Conservation (phyloP, 2,329 filamentous ascomycete genomes). For the Penicillium sp. region DNA sequence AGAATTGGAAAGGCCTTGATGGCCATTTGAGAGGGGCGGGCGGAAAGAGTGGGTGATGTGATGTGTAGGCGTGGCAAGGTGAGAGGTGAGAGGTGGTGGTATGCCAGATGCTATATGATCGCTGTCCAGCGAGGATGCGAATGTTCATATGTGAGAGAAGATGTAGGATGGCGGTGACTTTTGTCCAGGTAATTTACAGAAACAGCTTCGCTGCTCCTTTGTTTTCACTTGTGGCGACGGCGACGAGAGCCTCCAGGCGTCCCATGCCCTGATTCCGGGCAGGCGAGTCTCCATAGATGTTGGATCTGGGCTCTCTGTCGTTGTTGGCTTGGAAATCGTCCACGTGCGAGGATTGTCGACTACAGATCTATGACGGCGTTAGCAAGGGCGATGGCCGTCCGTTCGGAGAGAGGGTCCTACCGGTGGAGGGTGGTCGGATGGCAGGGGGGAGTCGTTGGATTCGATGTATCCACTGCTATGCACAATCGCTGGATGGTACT, state of each 20-base stretch:
- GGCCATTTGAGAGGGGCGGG: neutral
- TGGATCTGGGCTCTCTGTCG: constrained; percentile 31
- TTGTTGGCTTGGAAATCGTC: constrained; percentile 31
- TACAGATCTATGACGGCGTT: constrained; percentile 38
- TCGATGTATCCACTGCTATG: constrained; percentile 52
- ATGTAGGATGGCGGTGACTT: constrained; percentile 1
- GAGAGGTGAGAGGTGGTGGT: neutral
- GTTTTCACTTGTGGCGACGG: constrained; percentile 52
- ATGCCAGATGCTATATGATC: constrained; percentile 3
- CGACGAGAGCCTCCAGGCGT: constrained; percentile 53
- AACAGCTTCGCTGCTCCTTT: constrained; percentile 39
- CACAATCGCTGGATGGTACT: constrained; percentile 52
- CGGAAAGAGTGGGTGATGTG: constrained; percentile 2
- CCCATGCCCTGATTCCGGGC: constrained; percentile 44
- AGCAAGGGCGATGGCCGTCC: constrained; percentile 30
- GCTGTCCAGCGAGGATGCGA: neutral
- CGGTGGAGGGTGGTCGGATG: constrained; percentile 41
- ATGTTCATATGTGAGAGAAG: constrained; percentile 1
- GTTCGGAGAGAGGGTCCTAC: constrained; percentile 38
- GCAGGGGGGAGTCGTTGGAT: constrained; percentile 39
- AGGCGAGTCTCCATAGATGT: constrained; percentile 31
- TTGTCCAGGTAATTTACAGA: constrained; percentile 23
- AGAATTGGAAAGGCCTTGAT: constrained; percentile 1
- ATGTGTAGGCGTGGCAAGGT: neutral
- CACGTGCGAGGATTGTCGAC: constrained; percentile 32